These are phyloP conservation scores for Xylaria sp. DNA, from an alignment of 2,329 filamentous ascomycete genomes.

Conservation along the genomic window DNA sequence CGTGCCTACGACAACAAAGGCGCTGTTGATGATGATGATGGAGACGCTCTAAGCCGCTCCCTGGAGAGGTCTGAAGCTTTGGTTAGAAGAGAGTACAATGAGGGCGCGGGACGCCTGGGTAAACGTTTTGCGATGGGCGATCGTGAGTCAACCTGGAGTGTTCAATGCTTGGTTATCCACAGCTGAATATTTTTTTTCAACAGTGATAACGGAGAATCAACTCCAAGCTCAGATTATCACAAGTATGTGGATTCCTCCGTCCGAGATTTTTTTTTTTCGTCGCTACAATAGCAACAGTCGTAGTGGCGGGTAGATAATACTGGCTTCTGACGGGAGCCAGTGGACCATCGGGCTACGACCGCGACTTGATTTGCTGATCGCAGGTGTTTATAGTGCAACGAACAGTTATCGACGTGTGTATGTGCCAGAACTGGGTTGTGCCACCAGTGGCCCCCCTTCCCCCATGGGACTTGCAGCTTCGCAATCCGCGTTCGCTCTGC, in stretches of 20 bases:
- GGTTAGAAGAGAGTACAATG: slow-evolving; percentile 52
- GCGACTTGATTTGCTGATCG: not conserved
- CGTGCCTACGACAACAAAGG: slow-evolving; percentile 17
- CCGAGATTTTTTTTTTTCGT: not conserved
- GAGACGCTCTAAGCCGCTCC: slow-evolving; percentile 43
- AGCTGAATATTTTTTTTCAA: not conserved
- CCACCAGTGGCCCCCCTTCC: not conserved
- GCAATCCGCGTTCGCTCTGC: not conserved
- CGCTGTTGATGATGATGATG: slow-evolving; percentile 42
- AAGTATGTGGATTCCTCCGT: slow-evolving; percentile 17
- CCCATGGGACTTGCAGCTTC: no score
- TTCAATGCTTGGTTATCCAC: not conserved
- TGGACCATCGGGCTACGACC: no score
- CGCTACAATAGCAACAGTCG: no score
- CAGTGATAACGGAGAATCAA: slow-evolving; percentile 50
- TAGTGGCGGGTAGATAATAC: not conserved
- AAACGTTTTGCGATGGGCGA: slow-evolving; percentile 53
- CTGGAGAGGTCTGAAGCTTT: slow-evolving; percentile 49
- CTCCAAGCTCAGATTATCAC: slow-evolving; percentile 54
- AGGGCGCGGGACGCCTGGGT: slow-evolving; percentile 49
- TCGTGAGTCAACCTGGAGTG: slow-evolving; percentile 23
- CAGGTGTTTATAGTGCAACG: slow-evolving; percentile 46
- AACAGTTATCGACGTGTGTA: slow-evolving; percentile 52
- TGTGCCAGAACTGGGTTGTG: not conserved
- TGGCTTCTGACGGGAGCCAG: not conserved